Percentiles rank a stretch among this genome's conserved stretches.
These are phyloP conservation scores for Neurospora tetrasperma DNA, from an alignment of 495 filamentous ascomycete species.

Conservation along the genomic window DNA sequence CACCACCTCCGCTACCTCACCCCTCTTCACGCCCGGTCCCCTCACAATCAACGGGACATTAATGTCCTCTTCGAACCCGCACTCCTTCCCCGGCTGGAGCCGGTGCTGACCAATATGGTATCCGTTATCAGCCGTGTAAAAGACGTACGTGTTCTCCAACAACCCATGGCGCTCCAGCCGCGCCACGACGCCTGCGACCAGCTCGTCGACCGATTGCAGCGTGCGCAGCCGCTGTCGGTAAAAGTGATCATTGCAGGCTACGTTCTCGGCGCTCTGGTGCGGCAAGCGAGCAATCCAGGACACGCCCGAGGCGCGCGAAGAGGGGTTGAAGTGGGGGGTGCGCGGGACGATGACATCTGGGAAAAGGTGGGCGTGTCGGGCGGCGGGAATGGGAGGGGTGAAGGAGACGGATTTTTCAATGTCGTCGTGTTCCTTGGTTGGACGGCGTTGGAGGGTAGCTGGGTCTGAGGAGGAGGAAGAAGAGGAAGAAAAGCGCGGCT, in stretches of 20 bases:
- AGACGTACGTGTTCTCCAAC: constrained; percentile 58
- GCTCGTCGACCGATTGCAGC: constrained; percentile 60
- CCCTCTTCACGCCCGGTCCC: constrained; percentile 45
- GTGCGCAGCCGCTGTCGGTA: constrained; percentile 54
- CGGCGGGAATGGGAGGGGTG: constrained; percentile 41
- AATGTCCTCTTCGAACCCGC: constrained; percentile 65
- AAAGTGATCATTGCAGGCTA: constrained; percentile 59
- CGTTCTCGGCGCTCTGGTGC: constrained; percentile 40
- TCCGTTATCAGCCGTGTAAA: constrained; percentile 67
- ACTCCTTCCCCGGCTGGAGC: constrained; percentile 59
- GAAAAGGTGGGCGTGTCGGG: constrained; percentile 40
- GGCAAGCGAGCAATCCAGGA: constrained; percentile 51
- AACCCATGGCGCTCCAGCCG: constrained; percentile 41
- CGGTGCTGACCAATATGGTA: constrained; percentile 69
- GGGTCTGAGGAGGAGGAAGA: neutral
- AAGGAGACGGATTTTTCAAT: constrained; percentile 23
- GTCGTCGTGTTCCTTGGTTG: neutral
- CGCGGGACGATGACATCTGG: constrained; percentile 37
- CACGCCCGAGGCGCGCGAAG: constrained; percentile 40
- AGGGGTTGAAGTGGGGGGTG: constrained; percentile 44
- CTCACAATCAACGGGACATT: constrained; percentile 57
- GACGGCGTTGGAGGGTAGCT: neutral
- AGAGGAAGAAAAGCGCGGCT: neutral
- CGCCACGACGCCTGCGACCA: constrained; percentile 47
- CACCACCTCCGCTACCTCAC: constrained; percentile 39